A percentile compares a stretch with the other conserved stretches of the same genome.
Evolutionary conservation across 441 rosid genomes (phyloP).

Genomic region (Populus trichocarpa): DNA sequence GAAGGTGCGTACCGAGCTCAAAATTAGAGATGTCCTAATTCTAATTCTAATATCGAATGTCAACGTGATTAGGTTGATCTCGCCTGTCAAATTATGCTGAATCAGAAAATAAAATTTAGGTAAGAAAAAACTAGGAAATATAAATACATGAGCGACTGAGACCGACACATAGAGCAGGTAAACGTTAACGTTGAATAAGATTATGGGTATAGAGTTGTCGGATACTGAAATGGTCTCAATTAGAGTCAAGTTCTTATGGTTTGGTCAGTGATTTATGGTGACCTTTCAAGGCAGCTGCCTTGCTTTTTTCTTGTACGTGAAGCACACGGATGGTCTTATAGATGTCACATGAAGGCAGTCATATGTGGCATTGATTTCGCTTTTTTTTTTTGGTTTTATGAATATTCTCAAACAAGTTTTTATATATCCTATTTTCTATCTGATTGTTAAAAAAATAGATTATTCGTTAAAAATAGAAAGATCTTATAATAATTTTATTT

Average conservation of each 20-base stretch:
- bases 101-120: neutral
- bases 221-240: neutral
- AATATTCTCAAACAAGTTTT: neutral
- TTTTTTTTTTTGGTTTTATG: no score
- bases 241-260: neutral
- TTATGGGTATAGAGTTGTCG: neutral
- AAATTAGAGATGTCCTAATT: neutral
- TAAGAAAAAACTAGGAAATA: neutral
- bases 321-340: neutral
- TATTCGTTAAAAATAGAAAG: no score
- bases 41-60: constrained; percentile 16
- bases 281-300: neutral
- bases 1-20: neutral
- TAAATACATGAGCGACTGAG: constrained; percentile 1
- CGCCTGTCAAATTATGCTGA: neutral
- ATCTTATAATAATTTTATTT: no score
- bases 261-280: neutral
- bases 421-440: neutral
- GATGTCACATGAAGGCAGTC: neutral
- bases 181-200: neutral
- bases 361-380: neutral
- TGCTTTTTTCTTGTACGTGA: neutral
- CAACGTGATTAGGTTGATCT: constrained; percentile 17
- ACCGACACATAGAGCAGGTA: constrained; percentile 21
- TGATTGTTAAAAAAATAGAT: no score